Base-by-base conservation (phyloP, 768 basidiomycete species). In the Calocybe cyanea region DNA sequence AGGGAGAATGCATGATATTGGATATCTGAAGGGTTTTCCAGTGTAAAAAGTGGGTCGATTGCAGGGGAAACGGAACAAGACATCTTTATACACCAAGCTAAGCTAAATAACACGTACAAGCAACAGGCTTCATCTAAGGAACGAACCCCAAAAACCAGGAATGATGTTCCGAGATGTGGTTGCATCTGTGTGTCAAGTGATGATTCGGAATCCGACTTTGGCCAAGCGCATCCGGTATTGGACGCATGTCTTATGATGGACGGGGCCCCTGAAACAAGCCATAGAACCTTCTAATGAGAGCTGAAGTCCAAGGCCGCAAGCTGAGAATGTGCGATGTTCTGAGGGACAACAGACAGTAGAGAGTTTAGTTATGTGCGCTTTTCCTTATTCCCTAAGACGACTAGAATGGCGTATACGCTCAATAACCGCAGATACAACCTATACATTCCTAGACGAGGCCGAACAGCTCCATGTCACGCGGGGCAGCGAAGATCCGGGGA, bases 41-140 rank as follows among this genome's bases (percentile, higher is more conserved):
- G 21, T 19, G 5, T 19, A 30, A 24, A 31, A 20, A 28, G 25
- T 20, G 30, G 48, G 39, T 28, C 30, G 39, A 35, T 33, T 51
- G 49, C 46, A 43, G 33, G 36, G 42, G 42, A 48, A 7, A 31
- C 24, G 41, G 46, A 51, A 54, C 47, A 41, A 38, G 18, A 35
- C 38, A 57, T 5, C 59, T 66, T 67, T 66, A 66, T 65, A 63
- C 34, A 35, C 36, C 45, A 48, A 41, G 30, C 28, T 23, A 43
- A 40, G 48, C 45, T 54, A 54, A 28, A 57, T 39, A 56, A 60
- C 50, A 60, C 54, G 56, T 54, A 57, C 54, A 53, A 57, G 53
- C 38, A 45, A 15, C 43, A 40, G 47, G 38, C 41, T 45, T 42
- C 36, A 25, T 40, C 46, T 39, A 41, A 36, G 41, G 24, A 38